These are phyloP conservation scores for Aspergillus puulaauensis DNA, from an alignment of 2,329 filamentous ascomycete species.

Conservation along the genomic window DNA sequence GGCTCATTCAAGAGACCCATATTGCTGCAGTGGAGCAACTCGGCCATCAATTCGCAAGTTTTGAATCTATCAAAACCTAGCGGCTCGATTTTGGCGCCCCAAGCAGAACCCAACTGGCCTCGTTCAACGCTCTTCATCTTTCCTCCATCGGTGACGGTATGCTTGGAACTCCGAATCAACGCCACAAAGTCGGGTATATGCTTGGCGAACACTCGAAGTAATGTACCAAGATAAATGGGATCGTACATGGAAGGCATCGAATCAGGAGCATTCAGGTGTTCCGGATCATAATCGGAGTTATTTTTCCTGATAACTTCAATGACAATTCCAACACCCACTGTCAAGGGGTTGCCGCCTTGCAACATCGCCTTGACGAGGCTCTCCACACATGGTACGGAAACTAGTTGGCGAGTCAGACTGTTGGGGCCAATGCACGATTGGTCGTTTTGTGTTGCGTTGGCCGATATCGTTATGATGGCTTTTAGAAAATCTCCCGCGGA, in stretches of 20 bases:
- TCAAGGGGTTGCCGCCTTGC: slow-evolving; percentile 86
- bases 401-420: slow-evolving; percentile 89
- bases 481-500: slow-evolving; percentile 97
- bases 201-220: slow-evolving; percentile 84
- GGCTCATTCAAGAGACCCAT: slow-evolving; percentile 94
- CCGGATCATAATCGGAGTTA: slow-evolving; percentile 97
- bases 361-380: slow-evolving; percentile 90
- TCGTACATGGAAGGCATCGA: slow-evolving; percentile 80
- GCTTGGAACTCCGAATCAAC: slow-evolving; percentile 73
- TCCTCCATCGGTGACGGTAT: slow-evolving; percentile 57
- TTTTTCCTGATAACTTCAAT: slow-evolving; percentile 99
- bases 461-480: slow-evolving; percentile 97
- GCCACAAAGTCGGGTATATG: slow-evolving; percentile 94
- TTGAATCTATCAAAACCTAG: slow-evolving; percentile 98
- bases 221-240: slow-evolving; percentile 90
- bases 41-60: slow-evolving; percentile 97
- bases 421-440: slow-evolving; percentile 99
- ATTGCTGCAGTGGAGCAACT: slow-evolving; percentile 95
- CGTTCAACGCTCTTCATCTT: slow-evolving; percentile 64
- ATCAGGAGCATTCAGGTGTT: slow-evolving; percentile 78
- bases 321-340: slow-evolving; percentile 93
- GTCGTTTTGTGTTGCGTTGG: slow-evolving; percentile 96
- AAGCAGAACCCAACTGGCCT: slow-evolving; percentile 78
- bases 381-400: slow-evolving; percentile 80
- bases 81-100: slow-evolving; percentile 86